Base-by-base conservation (phyloP, 1,139 yeast species). In the Diutina mesorugosa region DNA sequence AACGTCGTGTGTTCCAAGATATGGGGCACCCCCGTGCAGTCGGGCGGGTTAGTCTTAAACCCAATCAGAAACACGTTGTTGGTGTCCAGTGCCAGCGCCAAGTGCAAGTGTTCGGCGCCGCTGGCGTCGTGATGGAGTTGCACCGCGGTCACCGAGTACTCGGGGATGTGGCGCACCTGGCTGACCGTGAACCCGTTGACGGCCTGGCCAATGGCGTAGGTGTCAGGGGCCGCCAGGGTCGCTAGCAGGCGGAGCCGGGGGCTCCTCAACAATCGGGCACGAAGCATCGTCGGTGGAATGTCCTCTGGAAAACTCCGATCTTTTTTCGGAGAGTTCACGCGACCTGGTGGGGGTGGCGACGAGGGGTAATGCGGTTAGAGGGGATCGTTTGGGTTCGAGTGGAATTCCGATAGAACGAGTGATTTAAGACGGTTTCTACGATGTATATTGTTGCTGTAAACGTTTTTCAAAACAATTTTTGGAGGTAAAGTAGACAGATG, bases 11-110 rank as follows among this genome's bases (percentile, higher is more conserved):
- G 99, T 67, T 93, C 98, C 59, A 93, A 72, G 58, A 93, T 91
- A 69, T 93, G 99, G 6, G 99, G 98, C 4, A 93, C 89, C 14
- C 99, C 99, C 1, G 97, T 88, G 45, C 82, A 77, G 67, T 95
- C 87, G 0, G 97, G 97, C 0, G 99, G 96, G 63, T 90, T 88
- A 0, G 99, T 93, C 69, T 90, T 90, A 73, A 93, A 91, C 0
- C 89, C 93, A 56, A 95, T 80, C 61, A 93, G 84, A 68, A 93
- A 93, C 18, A 90, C 97, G 66, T 89, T 89, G 67, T 90, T 91
- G 58, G 76, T 76, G 65, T 91, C 97, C 59, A 84, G 81, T 1
- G 71, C 66, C 56, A 93, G 75, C 62, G 87, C 96, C 58, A 93
- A 80, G 67, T 93, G 99, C 45, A 93, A 69, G 69, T 93, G 98